phyloP scores from a whole-genome alignment of 2,329 filamentous ascomycete species.

The Lasiodiplodia sp. region DNA sequence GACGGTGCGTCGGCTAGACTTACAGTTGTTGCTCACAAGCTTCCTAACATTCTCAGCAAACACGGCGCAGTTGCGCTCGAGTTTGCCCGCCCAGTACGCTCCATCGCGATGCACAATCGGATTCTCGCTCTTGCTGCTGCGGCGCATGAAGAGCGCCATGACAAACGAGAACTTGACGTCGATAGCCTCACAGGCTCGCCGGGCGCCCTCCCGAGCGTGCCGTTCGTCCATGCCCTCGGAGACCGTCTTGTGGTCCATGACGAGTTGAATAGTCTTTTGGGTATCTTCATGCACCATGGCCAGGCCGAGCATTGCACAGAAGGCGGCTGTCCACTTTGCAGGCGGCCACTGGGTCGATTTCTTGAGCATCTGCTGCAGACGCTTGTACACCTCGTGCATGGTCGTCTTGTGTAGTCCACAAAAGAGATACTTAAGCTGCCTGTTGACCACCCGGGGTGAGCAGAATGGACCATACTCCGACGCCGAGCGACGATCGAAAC shows the following conservation, averaged over 20 bases:
- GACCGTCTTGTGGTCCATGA: conserved; percentile 49
- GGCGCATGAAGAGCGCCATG: conserved; percentile 49
- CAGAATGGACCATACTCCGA: conserved; percentile 43
- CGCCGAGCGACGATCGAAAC: conserved; percentile 43
- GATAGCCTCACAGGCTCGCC: conserved; percentile 52
- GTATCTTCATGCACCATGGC: conserved; percentile 58
- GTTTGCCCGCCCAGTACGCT: conserved; percentile 17
- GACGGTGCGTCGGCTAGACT: neutral
- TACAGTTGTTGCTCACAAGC: conserved; percentile 25
- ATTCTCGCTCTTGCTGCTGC: conserved; percentile 27
- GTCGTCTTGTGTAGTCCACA: conserved; percentile 51
- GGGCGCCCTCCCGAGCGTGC: conserved; percentile 45
- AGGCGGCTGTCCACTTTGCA: conserved; percentile 56
- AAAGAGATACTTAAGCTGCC: conserved; percentile 61
- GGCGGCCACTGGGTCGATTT: conserved; percentile 40
- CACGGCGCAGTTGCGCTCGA: conserved; percentile 20
- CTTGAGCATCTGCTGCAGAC: conserved; percentile 56
- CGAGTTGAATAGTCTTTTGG: conserved; percentile 55
- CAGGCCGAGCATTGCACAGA: conserved; percentile 56
- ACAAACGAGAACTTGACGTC: conserved; percentile 55
- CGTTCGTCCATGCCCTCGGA: conserved; percentile 38
- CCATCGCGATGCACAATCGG: conserved; percentile 26
- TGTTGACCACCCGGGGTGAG: conserved; percentile 56
- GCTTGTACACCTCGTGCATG: conserved; percentile 53
- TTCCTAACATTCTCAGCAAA: conserved; percentile 23